These are phyloP conservation scores for Malassezia sympodialis DNA, from an alignment of 1,284 basidiomycete species.

Conservation along the genomic window DNA sequence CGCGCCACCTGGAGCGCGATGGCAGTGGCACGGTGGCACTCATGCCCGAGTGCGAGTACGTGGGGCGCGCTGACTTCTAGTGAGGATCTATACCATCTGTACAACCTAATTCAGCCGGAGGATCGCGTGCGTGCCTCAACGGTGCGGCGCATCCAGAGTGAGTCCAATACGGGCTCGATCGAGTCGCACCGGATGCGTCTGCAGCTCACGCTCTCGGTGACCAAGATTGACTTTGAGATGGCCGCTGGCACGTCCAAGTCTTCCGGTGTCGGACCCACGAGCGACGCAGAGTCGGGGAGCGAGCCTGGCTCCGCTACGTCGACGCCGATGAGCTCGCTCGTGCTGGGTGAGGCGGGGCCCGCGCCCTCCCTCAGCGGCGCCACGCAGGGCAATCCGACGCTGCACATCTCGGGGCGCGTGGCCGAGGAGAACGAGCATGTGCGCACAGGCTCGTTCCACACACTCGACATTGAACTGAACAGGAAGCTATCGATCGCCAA, in stretches of 20 bases:
- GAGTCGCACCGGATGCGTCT: conserved; percentile 79
- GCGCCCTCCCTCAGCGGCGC: conserved; percentile 22
- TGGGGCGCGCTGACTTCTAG: conserved; percentile 18
- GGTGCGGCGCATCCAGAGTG: conserved; percentile 61
- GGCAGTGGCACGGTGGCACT: conserved; percentile 42
- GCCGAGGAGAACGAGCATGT: conserved; percentile 84
- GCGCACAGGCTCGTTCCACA: conserved; percentile 88
- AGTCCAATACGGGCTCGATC: conserved; percentile 82
- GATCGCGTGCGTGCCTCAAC: conserved; percentile 82
- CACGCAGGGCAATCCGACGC: conserved; percentile 48
- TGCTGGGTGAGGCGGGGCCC: conserved; percentile 23
- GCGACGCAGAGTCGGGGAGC: not conserved
- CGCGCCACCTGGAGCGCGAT: conserved; percentile 42
- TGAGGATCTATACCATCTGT: conserved; percentile 99
- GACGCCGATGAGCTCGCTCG: conserved; percentile 25
- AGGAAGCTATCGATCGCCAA: conserved; percentile 88
- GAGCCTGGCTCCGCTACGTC: conserved; percentile 18
- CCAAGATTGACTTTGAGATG: conserved; percentile 51
- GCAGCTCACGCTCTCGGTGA: conserved; percentile 73
- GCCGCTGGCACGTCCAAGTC: conserved; percentile 13
- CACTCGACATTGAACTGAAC: conserved; percentile 83
- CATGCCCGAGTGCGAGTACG: conserved; percentile 43
- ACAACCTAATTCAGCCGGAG: conserved; percentile 74
- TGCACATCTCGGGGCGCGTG: conserved; percentile 81
- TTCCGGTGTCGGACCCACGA: not conserved